These are phyloP conservation scores for Sugiyamaella castrensis DNA, from an alignment of 1,139 yeast genomes.

Conservation along the genomic window DNA sequence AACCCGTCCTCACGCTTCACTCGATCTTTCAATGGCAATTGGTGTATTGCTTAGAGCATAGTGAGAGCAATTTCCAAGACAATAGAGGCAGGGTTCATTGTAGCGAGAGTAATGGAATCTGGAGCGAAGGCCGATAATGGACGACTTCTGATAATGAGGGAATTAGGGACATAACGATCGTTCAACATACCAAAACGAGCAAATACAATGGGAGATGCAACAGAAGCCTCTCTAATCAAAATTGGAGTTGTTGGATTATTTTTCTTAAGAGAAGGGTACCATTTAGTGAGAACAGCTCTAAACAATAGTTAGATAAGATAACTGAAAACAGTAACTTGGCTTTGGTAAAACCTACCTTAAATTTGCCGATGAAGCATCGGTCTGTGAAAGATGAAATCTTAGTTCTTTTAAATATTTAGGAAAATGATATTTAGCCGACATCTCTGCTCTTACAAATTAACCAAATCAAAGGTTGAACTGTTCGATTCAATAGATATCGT, in stretches of 20 bases:
- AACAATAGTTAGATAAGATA: slow-evolving; percentile 1
- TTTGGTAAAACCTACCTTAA: slow-evolving; percentile 42
- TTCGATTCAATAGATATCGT: neutral
- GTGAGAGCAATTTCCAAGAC: neutral
- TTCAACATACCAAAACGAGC: slow-evolving; percentile 54
- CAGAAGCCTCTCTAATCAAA: slow-evolving; percentile 71
- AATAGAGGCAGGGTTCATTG: neutral
- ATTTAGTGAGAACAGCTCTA: slow-evolving; percentile 57
- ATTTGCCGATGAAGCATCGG: slow-evolving; percentile 66
- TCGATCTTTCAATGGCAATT: no score
- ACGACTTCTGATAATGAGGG: no score
- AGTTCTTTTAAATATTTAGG: slow-evolving; percentile 70
- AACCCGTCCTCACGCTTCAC: no score
- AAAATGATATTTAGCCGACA: slow-evolving; percentile 57
- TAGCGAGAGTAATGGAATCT: no score
- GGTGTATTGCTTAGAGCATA: no score
- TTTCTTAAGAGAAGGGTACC: slow-evolving; percentile 60
- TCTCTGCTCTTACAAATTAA: neutral
- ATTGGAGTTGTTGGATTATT: slow-evolving; percentile 61
- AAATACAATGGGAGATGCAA: slow-evolving; percentile 67
- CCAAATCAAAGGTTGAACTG: neutral
- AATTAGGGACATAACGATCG: no score
- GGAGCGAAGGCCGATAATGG: no score
- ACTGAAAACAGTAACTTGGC: neutral
- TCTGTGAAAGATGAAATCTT: slow-evolving; percentile 75